Evolutionary conservation across 345 rosid genomes (phyloP), one percentile per base, ranked within the genome.

Genomic region (Sonneratia caseolaris): DNA sequence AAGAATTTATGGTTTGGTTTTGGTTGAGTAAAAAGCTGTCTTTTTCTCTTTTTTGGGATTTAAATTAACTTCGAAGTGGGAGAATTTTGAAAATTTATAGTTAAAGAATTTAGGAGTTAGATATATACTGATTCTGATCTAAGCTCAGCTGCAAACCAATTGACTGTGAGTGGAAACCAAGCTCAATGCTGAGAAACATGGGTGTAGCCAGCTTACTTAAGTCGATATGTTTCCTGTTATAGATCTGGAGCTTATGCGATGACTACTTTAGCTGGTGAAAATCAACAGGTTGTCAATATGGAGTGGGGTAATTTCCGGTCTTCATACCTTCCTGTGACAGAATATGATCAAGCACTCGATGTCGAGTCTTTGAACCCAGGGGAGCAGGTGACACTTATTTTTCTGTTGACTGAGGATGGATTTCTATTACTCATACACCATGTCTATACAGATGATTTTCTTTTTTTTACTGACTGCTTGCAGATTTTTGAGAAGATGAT

Each of bases 221-320:
- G 21, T 5, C 10, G 3, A 56, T 56, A 4, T 21, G 32, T 56
- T 22, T 56, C 55, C 49, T 45, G 49, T 49, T 27, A 10, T 61
- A 35, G 16, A 61, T 11, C 0, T 24, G 35, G 65, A 22, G 65
- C 37, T 7, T 61, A 1, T 10, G 45, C 24, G 37, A 10, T 61
- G 53, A 40, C 27, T 40, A 9, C 12, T 42, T 42, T 67, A 24
- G 49, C 10, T 8, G 16, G 45, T 42, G 45, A 1, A 68, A 42
- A 19, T 43, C 36, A 32, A 48, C 72, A 88, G 96, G 96, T 90
- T 67, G 87, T 90, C 78, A 90, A 90, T 77, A 88, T 81, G 87
- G 96, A 90, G 70, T 90, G 96, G 90, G 93, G 96, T 71, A 87
- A 78, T 75, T 90, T 90, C 79, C 69, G 82, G 64, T 88, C 91